Conservation (phyloP, 306 rosid species). For the Mucuna pruriens region DNA sequence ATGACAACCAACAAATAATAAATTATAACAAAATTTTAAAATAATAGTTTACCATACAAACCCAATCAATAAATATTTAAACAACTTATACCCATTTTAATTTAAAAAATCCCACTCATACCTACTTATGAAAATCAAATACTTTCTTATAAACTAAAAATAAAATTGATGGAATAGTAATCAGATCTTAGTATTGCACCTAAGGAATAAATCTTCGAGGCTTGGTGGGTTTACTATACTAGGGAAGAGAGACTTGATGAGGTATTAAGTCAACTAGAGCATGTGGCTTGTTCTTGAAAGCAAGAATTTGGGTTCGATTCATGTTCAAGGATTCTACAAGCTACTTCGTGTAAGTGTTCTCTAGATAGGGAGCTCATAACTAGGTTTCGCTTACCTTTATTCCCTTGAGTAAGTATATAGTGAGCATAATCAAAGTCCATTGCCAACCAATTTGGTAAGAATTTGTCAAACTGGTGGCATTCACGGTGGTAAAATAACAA, state of each 20-base stretch:
- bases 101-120: too few species aligned
- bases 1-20: not conserved
- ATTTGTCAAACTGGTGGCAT: slow-evolving; percentile 47
- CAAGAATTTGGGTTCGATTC: slow-evolving; percentile 76
- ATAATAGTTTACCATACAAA: too few species aligned
- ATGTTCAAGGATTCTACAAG: slow-evolving; percentile 75
- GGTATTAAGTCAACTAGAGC: too few species aligned
- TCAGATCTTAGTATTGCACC: slow-evolving; percentile 38
- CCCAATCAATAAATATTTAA: not conserved
- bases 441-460: slow-evolving; percentile 58
- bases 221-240: slow-evolving; percentile 49
- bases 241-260: slow-evolving; percentile 41
- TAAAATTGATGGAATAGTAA: not conserved
- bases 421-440: slow-evolving; percentile 62
- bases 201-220: slow-evolving; percentile 69
- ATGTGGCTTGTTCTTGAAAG: slow-evolving; percentile 90
- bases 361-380: slow-evolving; percentile 52
- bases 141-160: too few species aligned
- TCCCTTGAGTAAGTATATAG: slow-evolving; percentile 57
- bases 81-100: not conserved
- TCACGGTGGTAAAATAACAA: too few species aligned
- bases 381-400: slow-evolving; percentile 70
- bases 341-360: slow-evolving; percentile 63
- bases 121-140: too few species aligned
- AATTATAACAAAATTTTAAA: not conserved